These are phyloP conservation scores for Trichomonascaceae sp. DNA, from an alignment of 1,139 yeast genomes.

Conservation along the genomic window DNA sequence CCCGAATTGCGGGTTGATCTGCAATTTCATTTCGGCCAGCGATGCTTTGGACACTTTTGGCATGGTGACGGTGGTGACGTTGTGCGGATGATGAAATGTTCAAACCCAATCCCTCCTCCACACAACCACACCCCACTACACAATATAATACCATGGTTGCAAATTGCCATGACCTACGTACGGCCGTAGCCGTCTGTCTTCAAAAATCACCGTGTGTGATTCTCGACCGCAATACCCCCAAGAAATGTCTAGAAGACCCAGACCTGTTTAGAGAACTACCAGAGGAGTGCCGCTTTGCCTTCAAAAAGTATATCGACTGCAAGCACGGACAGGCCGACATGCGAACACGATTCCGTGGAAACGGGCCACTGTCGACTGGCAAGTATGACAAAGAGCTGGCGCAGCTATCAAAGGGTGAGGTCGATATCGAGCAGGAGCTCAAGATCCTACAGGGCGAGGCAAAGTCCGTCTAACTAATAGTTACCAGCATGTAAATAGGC, in stretches of 20 bases:
- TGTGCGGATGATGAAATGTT: too few relatives aligned
- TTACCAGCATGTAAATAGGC: slow-evolving; percentile 2
- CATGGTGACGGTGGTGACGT: too few relatives aligned
- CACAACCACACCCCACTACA: not conserved
- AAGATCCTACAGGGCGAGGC: slow-evolving; percentile 6
- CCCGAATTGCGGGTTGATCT: too few relatives aligned
- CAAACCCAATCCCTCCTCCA: too few relatives aligned
- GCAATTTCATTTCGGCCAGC: too few relatives aligned
- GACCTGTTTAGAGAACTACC: slow-evolving; percentile 67
- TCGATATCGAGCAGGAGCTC: slow-evolving; percentile 65
- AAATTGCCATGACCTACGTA: slow-evolving; percentile 88
- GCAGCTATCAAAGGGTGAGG: slow-evolving; percentile 65
- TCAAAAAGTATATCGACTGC: slow-evolving; percentile 80
- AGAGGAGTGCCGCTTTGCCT: slow-evolving; percentile 74
- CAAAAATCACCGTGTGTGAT: slow-evolving; percentile 95
- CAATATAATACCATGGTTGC: not conserved
- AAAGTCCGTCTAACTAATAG: slow-evolving; percentile 2
- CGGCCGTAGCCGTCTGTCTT: slow-evolving; percentile 85
- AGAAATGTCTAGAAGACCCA: slow-evolving; percentile 74
- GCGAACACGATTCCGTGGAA: slow-evolving; percentile 74
- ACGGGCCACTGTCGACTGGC: slow-evolving; percentile 88
- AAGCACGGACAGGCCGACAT: slow-evolving; percentile 19
- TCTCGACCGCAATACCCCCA: slow-evolving; percentile 79
- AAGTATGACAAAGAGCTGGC: slow-evolving; percentile 79
- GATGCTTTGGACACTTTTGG: too few relatives aligned